Percentiles rank a stretch among this genome's conserved stretches.
phyloP scores from a whole-genome alignment of 1,284 basidiomycete species.

The Leccinum cinnamomeum region DNA sequence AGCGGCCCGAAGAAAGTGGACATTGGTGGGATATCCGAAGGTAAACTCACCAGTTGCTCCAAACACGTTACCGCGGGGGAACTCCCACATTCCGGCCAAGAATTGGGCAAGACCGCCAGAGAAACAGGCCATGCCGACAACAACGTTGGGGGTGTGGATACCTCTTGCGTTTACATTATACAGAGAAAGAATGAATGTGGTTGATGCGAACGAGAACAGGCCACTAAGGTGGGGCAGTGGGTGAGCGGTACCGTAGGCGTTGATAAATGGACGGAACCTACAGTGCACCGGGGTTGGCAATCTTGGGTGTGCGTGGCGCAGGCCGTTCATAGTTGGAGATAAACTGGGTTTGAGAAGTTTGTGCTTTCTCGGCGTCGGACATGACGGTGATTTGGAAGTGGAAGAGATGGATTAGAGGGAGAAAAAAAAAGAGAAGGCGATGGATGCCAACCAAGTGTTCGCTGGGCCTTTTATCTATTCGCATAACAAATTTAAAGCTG shows the following conservation, averaged over 20 bases:
- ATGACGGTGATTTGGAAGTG: conserved; percentile 14
- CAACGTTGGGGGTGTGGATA: conserved; percentile 63
- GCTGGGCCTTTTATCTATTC: conserved; percentile 26
- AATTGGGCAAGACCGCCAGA: conserved; percentile 83
- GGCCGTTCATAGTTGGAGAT: conserved; percentile 17
- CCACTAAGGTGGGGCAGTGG: conserved; percentile 42
- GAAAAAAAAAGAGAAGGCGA: not conserved
- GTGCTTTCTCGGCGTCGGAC: conserved; percentile 38
- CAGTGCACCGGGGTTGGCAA: conserved; percentile 58
- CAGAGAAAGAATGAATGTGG: conserved; percentile 69
- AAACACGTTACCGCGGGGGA: conserved; percentile 72
- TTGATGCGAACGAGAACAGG: conserved; percentile 71
- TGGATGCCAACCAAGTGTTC: not conserved
- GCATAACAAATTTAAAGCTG: conserved; percentile 5
- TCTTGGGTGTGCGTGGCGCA: conserved; percentile 23
- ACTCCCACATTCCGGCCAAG: conserved; percentile 79
- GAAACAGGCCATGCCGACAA: conserved; percentile 83
- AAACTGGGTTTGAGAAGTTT: conserved; percentile 20
- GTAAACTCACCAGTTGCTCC: conserved; percentile 61
- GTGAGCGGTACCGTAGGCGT: rapidly evolving
- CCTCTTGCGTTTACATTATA: conserved; percentile 59
- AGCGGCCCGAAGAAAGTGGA: not conserved
- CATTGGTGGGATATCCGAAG: not conserved
- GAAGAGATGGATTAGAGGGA: not conserved
- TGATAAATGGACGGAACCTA: conserved; percentile 28